A percentile compares a stretch with the other conserved stretches of the same genome.
Conservation (phyloP, 768 basidiomycete genomes). For the Cubamyces lactineus region DNA sequence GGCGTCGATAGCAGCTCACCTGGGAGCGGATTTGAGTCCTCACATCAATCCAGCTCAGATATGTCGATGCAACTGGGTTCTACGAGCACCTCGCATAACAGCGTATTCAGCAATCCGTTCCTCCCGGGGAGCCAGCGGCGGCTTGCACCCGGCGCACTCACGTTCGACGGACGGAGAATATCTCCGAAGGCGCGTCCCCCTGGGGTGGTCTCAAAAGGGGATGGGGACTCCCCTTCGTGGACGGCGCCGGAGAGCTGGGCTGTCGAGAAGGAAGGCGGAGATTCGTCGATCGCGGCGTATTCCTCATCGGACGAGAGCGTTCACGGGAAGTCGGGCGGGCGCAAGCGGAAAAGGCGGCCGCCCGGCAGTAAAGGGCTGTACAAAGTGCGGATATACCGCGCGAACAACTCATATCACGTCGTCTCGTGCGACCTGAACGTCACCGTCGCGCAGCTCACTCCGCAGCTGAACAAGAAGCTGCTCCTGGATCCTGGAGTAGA, state of each 20-base stretch:
- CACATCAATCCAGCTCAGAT: conserved; percentile 37
- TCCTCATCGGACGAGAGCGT: conserved; percentile 48
- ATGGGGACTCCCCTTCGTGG: conserved; percentile 47
- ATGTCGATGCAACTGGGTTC: conserved; percentile 31
- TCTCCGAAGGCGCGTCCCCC: conserved; percentile 52
- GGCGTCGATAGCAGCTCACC: conserved; percentile 43
- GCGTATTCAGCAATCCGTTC: conserved; percentile 45
- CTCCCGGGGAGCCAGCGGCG: conserved; percentile 32
- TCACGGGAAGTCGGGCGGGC: conserved; percentile 17
- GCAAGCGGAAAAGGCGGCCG: conserved; percentile 29
- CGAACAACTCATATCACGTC: conserved; percentile 72
- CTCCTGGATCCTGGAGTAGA: conserved; percentile 53
- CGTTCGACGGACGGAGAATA: conserved; percentile 43
- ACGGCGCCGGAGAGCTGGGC: conserved; percentile 79
- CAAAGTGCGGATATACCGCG: conserved; percentile 76
- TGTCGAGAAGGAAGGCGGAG: conserved; percentile 53
- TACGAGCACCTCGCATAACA: conserved; percentile 38
- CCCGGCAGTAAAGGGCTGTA: conserved; percentile 36
- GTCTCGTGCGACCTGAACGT: conserved; percentile 63
- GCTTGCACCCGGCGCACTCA: conserved; percentile 25
- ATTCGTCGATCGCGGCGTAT: conserved; percentile 40
- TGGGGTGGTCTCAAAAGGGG: conserved; percentile 10
- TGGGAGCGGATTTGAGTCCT: conserved; percentile 46
- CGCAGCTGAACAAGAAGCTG: conserved; percentile 62
- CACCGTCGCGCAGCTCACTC: conserved; percentile 70